phyloP scores from a whole-genome alignment of 2,329 filamentous ascomycete species.

The Aspergillus terreus region DNA sequence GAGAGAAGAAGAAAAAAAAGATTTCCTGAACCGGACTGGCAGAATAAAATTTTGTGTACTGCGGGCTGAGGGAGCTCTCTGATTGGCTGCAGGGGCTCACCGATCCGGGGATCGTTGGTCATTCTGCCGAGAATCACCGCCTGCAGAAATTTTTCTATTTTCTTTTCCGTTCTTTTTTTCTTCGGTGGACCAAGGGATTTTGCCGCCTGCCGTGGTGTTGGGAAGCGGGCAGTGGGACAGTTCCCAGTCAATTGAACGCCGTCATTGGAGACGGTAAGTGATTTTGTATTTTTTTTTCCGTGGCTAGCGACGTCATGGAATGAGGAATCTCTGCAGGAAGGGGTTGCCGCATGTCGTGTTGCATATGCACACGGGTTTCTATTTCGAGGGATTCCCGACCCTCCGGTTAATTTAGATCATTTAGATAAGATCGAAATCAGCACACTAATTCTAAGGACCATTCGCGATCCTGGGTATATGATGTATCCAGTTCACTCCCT shows the following conservation, averaged over 20 bases:
- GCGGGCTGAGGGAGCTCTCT: conserved; percentile 15
- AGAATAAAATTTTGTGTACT: conserved; percentile 26
- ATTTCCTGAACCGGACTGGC: conserved; percentile 9
- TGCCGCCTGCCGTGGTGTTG: neutral
- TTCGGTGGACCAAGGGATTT: neutral
- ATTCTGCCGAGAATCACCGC: conserved; percentile 20
- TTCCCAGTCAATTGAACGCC: neutral
- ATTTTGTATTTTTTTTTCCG: too few species aligned
- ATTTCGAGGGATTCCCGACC: too few species aligned
- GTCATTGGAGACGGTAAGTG: neutral
- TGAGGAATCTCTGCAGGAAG: too few species aligned
- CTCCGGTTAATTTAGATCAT: too few species aligned
- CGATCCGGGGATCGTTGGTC: conserved; percentile 15
- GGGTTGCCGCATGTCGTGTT: too few species aligned
- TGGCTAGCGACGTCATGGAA: too few species aligned
- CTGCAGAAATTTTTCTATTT: conserved; percentile 12
- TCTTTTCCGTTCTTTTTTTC: neutral
- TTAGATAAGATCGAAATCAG: too few species aligned
- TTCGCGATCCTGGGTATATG: too few species aligned
- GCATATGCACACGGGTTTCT: too few species aligned
- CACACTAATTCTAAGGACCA: too few species aligned
- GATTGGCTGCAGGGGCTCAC: conserved; percentile 20
- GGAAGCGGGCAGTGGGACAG: too few species aligned
- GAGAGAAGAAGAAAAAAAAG: conserved; percentile 15
- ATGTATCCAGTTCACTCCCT: too few species aligned